Base-by-base conservation (phyloP, 2,329 filamentous ascomycete genomes). In the Nannizziopsis arthrosporioides region DNA sequence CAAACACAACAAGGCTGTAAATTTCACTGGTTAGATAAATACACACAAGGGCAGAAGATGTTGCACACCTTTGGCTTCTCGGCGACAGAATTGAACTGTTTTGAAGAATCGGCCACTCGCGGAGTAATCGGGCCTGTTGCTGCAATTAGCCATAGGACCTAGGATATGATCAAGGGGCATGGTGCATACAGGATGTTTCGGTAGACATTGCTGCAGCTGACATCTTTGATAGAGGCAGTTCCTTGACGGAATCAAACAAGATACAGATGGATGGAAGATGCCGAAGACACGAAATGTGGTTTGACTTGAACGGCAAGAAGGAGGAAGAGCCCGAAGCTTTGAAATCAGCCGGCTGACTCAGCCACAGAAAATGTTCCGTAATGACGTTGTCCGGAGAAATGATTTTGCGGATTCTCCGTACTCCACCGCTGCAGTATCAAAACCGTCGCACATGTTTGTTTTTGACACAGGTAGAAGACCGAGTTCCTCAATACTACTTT, bases 1-100 rank as follows among this genome's bases (percentile, higher is more conserved):
- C 92, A 98, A 27, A 96, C 92, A 65, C 92, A 96, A 77, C 92
- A 96, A 38, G 90, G 90, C 87, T 95, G 47, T 31, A 22, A 9
- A 39, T 3, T 18, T 14, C 18, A 14, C 14, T 36, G 30, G 14
- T 6, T 17, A 8, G 43, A 30, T 31, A 47, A 12, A 10, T 27
- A 18, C n/a, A 17, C 11, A 41, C 6, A 19, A 41, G 11, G 12
- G 12, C 6, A 41, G 38, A 3, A 19, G 3, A 22, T 19, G 19
- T 17, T 2, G 5, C 30, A 19, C 12, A 45, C 42, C 42, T 42
- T 47, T 47, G 43, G 48, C 43, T 50, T 44, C 36, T 50, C 43
- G 4, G 42, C 30, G 37, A 37, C 37, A 5, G 42, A 8, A 14
- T 14, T 42, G 12, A 38, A 47, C 36, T 15, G 12, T 31, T 47